phyloP scores from a whole-genome alignment of 176 grass and related monocot species.

The Pharus latifolius region DNA sequence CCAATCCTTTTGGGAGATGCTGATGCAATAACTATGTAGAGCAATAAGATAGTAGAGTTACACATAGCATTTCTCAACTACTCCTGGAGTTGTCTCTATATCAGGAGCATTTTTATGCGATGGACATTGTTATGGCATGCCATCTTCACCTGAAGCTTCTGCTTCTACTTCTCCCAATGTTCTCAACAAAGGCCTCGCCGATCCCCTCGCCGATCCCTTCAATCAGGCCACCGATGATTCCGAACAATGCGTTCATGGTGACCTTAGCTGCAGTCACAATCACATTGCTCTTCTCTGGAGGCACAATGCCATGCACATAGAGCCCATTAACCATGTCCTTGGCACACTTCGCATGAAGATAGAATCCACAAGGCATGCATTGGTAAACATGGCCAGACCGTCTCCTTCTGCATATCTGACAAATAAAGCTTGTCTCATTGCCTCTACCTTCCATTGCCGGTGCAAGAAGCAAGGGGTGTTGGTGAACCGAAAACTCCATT shows the following conservation, averaged over 20 bases:
- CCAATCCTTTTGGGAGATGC: too few species aligned
- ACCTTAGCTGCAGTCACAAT: slow-evolving; percentile 30
- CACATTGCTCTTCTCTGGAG: slow-evolving; percentile 38
- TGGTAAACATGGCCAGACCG: slow-evolving; percentile 47
- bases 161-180: slow-evolving; percentile 24
- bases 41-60: too few species aligned
- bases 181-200: slow-evolving; percentile 39
- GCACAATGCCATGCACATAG: slow-evolving; percentile 51
- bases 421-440: slow-evolving; percentile 42
- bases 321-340: slow-evolving; percentile 88
- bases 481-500: slow-evolving; percentile 56
- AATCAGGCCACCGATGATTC: slow-evolving; percentile 47
- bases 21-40: too few species aligned
- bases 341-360: slow-evolving; percentile 62
- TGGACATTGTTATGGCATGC: not conserved
- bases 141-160: slow-evolving; percentile 32
- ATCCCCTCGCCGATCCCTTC: slow-evolving; percentile 52
- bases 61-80: not conserved
- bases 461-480: slow-evolving; percentile 44
- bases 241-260: slow-evolving; percentile 49
- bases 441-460: not conserved
- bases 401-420: slow-evolving; percentile 47
- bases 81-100: not conserved
- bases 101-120: not conserved
- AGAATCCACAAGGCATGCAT: slow-evolving; percentile 66